Conservation (phyloP, 768 basidiomycete species). For the Asterophora lycoperdoides region DNA sequence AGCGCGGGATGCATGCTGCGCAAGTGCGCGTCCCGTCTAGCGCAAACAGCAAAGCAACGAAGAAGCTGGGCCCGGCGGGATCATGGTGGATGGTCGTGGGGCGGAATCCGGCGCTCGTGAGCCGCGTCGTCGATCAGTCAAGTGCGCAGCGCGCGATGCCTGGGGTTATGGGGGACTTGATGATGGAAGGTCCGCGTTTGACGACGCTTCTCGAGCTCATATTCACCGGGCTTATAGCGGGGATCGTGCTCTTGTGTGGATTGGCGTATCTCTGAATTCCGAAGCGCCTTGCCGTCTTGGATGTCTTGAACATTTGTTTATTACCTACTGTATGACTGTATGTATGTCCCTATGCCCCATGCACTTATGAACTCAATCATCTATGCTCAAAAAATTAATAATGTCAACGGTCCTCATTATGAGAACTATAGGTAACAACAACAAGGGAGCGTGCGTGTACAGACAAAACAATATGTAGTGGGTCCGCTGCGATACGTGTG, state of each 20-base stretch:
- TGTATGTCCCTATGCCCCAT: slow-evolving; percentile 2
- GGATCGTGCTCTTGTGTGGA: slow-evolving; percentile 12
- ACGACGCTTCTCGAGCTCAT: slow-evolving; percentile 16
- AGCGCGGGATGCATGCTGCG: slow-evolving; percentile 24
- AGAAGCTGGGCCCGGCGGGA: slow-evolving; percentile 15
- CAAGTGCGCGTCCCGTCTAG: slow-evolving; percentile 16
- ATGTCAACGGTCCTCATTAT: slow-evolving; percentile 1
- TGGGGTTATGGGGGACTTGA: slow-evolving; percentile 12
- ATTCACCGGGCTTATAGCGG: slow-evolving; percentile 14
- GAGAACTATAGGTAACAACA: not conserved
- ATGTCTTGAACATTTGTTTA: not conserved
- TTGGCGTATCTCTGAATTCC: slow-evolving; percentile 9
- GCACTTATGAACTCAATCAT: slow-evolving; percentile 1
- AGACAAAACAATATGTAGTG: not conserved
- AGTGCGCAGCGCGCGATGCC: slow-evolving; percentile 18
- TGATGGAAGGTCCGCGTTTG: slow-evolving; percentile 12
- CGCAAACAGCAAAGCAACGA: not conserved
- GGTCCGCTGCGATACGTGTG: not conserved
- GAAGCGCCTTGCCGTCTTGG: not conserved
- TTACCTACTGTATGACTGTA: not conserved
- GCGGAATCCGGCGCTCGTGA: slow-evolving; percentile 23
- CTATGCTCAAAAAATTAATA: not conserved
- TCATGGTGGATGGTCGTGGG: slow-evolving; percentile 34
- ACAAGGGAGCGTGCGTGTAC: not conserved
- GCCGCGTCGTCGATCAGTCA: slow-evolving; percentile 22